Base-by-base conservation (phyloP, 192 early-diverging fungal genomes). In the Dissophora ornata region DNA sequence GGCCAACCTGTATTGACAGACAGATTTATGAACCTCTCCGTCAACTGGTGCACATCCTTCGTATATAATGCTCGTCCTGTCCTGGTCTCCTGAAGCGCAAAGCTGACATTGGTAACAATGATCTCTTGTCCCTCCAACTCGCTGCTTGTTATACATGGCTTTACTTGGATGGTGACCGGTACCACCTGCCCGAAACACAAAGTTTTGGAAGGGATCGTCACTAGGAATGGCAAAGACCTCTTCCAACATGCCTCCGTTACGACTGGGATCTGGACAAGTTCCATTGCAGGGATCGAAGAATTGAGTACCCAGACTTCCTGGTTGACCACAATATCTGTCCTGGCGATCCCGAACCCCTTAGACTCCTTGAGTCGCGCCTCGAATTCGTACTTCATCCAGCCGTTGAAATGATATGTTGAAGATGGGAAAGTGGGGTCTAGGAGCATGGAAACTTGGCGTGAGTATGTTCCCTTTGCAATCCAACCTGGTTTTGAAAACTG, bases 221-320 rank as follows among this genome's bases (percentile, higher is more conserved):
- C 50, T 18, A 30, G 7, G 7, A 45, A 65, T 1, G 25, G 50
- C 28, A 65, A 15, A 5, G 26, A 28, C 0, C 51, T 25, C n/a
- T 55, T 53, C 62, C 62, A 65, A 34, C 29, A 7, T 5, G 3
- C 26, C 4, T 29, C 16, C 6, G 18, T 7, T 3, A 44, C 42
- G 2, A 65, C 51, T 25, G 62, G 62, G 6, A 34, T 29, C 1
- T 52, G 26, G 25, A 24, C 28, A 4, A 51, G 40, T 4, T 40
- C 40, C 22, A 55, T 44, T 28, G 25, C 9, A 21, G 62, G 62
- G 13, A 65, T 29, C 6, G 15, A 34, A 0, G 62, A 54, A 36
- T 65, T 65, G 15, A 55, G 42, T 4, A 65, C 42, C 62, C 50
- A 65, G 18, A 65, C 52, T 26, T 65, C 62, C 16, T 46, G 32